Base-by-base conservation (phyloP, 225 moss, liverwort and hornwort species). In the Pleurozium schreberi region DNA sequence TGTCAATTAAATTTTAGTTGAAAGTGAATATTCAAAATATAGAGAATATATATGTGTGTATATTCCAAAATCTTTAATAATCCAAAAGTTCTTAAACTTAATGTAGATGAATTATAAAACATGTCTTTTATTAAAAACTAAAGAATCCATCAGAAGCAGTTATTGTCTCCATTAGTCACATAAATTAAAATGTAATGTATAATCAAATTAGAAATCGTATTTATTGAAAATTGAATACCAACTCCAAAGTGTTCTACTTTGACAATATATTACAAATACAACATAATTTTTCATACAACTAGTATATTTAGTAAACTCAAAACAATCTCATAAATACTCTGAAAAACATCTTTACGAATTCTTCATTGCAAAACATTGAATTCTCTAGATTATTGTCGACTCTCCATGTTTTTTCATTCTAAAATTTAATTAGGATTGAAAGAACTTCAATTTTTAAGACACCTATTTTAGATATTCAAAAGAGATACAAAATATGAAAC, bases 291-390 rank as follows among this genome's bases (percentile, higher is more conserved):
- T 14, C 6, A n/a, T n/a, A n/a, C n/a, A n/a, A n/a, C n/a, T n/a
- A n/a, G n/a, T n/a, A n/a, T n/a, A n/a, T n/a, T n/a, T 42, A 2
- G 26, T 42, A 0, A 70, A 2, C 1, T 2, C 26, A 8, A 14
- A 68, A 12, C 3, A 68, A 22, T 13, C 12, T 68, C 11, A n/a
- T 8, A 4, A 8, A 15, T 27, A 25, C 5, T 25, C 21, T 0
- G n/a, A 40, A 0, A 6, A 69, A 14, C 14, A 8, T 9, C 28
- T 45, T 10, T 45, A 9, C 8, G 5, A 42, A 26, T 5, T 42
- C 17, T 3, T 28, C 16, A 45, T 3, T 18, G 11, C 0, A 31
- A 17, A 74, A 47, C 14, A 3, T 47, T 47, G 27, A 71, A 0
- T n/a, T n/a, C n/a, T n/a, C n/a, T n/a, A n/a, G n/a, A n/a, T n/a